A percentile compares a stretch with the other conserved stretches of the same genome.
Evolutionary conservation across 2,329 filamentous ascomycete species (phyloP).

Genomic region (Colletotrichum chrysophilum): DNA sequence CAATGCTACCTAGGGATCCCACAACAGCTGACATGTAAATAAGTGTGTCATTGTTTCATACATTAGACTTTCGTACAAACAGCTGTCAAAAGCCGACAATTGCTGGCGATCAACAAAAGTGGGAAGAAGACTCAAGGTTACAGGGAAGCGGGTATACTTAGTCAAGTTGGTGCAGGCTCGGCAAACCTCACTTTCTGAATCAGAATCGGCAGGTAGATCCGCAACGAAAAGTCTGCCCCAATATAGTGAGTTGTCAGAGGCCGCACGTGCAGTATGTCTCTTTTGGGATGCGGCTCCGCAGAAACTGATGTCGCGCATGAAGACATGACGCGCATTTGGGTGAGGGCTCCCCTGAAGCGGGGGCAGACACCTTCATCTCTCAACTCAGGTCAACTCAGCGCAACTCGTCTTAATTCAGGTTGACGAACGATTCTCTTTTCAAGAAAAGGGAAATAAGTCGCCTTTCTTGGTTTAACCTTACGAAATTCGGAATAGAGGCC

Average conservation of each 20-base stretch:
- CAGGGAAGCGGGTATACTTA: background rate
- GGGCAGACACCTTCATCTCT: background rate
- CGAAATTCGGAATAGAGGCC: background rate
- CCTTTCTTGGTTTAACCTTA: background rate
- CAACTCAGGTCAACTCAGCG: background rate
- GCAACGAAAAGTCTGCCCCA: background rate
- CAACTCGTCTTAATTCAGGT: fast-evolving
- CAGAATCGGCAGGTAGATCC: background rate
- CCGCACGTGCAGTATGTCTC: background rate
- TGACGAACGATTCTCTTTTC: fast-evolving
- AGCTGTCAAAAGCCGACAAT: background rate
- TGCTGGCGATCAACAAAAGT: background rate
- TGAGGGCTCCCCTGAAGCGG: background rate
- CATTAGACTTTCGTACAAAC: background rate
- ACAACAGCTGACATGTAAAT: background rate
- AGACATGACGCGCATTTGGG: background rate
- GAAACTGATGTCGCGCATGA: background rate
- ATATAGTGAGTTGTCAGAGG: background rate
- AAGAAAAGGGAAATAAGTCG: background rate
- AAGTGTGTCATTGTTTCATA: background rate
- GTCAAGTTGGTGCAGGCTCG: background rate
- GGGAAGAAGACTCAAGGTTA: background rate
- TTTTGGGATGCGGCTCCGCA: background rate
- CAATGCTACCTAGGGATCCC: background rate
- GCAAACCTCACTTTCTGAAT: background rate